Percentiles rank a stretch among this genome's conserved stretches.
These are phyloP conservation scores for Acacia confusa DNA, from an alignment of 306 rosid genomes.

Conservation along the genomic window DNA sequence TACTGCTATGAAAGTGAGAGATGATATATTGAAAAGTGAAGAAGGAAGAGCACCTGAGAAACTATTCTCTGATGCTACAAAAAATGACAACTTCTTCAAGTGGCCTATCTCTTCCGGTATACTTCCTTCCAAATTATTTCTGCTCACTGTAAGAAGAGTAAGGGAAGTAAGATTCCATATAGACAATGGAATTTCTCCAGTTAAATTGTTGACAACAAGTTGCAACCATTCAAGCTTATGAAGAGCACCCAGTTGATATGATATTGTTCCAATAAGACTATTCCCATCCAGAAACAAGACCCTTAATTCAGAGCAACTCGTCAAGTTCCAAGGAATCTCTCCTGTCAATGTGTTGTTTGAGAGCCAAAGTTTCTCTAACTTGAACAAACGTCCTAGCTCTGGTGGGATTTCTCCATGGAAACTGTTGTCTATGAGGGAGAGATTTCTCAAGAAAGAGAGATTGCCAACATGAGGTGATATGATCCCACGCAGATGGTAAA, in stretches of 20 bases:
- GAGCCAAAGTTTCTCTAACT: neutral
- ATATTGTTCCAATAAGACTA: neutral
- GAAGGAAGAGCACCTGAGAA: constrained; percentile 21
- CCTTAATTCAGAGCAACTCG: neutral
- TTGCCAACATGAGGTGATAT: neutral
- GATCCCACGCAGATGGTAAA: neutral
- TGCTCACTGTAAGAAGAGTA: fast-evolving
- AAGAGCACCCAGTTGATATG: neutral
- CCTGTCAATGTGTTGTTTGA: neutral
- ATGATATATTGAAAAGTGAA: constrained; percentile 31
- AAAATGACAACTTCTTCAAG: neutral
- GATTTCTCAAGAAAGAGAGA: neutral
- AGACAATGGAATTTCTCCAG: constrained; percentile 18
- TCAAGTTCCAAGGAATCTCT: neutral
- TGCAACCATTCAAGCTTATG: neutral
- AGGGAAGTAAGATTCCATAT: constrained; percentile 27
- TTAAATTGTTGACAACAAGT: neutral
- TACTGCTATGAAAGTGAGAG: neutral
- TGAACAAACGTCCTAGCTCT: neutral
- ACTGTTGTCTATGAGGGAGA: neutral
- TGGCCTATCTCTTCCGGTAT: constrained; percentile 22
- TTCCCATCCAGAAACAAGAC: neutral
- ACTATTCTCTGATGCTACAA: fast-evolving
- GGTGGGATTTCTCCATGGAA: neutral
- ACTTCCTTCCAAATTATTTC: neutral